Evolutionary conservation across 2,329 filamentous ascomycete species (phyloP), one percentile per base, ranked within the genome.

Genomic region (Seiridium unicorne): DNA sequence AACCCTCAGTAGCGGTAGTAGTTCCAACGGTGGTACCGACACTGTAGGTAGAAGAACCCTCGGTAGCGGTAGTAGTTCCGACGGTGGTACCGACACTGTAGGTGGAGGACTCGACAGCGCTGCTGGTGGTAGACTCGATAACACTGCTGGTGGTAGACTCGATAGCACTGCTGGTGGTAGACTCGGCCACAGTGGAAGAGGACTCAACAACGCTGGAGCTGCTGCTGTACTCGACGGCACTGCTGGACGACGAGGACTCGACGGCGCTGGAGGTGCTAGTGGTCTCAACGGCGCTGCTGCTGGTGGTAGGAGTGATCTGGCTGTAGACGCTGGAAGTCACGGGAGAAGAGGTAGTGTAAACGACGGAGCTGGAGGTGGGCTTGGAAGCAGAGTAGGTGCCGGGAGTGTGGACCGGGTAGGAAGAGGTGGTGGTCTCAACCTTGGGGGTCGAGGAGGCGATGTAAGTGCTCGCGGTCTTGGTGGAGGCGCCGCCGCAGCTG

Each of bases 401-500:
- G 35, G 58, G 60, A 59, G 62, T 61, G 64, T 69, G 11, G 38
- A 18, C 9, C 9, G 26, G 57, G 59, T 70, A 53, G 63, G 56
- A 58, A 40, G 59, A 44, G 11, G 71, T 59, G 63, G 61, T 67
- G 42, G 62, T 57, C n/a, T 64, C 65, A 57, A 70, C 63, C 42
- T 58, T 59, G 63, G 60, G 66, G 44, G 62, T 57, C 11, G 64
- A 58, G 51, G 63, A 35, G 44, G 60, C 62, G 56, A 34, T 32
- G 13, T 63, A 3, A 38, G 55, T 61, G 54, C 59, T 61, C 42
- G 60, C 54, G 5, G 64, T 64, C 60, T 66, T 71, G 64, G 76
- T 73, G 64, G 69, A 68, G 44, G 72, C 68, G 44, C 70, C 75
- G 55, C 68, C 78, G 78, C 92, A 96, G 79, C 93, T 85, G 76